Evolutionary conservation across 352 stramenopile genomes (phyloP).

Genomic region (Phytophthora agathidicida): DNA sequence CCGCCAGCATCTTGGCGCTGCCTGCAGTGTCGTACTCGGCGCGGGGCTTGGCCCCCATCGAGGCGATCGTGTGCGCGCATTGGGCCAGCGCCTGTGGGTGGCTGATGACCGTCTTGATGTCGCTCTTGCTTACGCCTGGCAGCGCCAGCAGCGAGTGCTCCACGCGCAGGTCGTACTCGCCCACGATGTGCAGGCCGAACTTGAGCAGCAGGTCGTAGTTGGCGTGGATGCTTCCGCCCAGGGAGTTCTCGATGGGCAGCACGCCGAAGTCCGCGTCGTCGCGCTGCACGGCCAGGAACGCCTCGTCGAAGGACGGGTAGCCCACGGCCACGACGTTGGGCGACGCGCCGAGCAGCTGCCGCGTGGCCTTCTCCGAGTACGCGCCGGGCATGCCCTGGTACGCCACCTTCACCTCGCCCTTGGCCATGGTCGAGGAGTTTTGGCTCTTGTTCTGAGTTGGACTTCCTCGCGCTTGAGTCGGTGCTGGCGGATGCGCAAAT

Average conservation of each 20-base stretch:
- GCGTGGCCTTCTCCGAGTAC: conserved; percentile 97
- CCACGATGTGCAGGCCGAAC: conserved; percentile 79
- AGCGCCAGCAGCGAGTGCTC: conserved; percentile 94
- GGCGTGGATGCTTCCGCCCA: conserved; percentile 95
- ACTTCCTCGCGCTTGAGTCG: background rate
- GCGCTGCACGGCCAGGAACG: conserved; percentile 68
- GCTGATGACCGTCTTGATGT: conserved; percentile 96
- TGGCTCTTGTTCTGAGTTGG: too few relatives aligned
- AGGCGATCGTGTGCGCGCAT: conserved; percentile 94
- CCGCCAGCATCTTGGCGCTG: conserved; percentile 96
- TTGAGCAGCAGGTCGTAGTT: conserved; percentile 94
- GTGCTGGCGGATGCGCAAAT: conserved; percentile 1
- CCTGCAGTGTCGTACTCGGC: conserved; percentile 97
- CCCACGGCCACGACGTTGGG: conserved; percentile 71
- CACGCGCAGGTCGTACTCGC: conserved; percentile 82
- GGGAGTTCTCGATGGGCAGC: conserved; percentile 97
- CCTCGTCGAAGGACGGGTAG: conserved; percentile 45
- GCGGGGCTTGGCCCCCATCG: conserved; percentile 75
- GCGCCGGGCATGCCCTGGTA: conserved; percentile 97
- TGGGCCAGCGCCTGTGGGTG: conserved; percentile 97
- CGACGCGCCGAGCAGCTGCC: conserved; percentile 87
- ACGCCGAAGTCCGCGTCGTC: conserved; percentile 95
- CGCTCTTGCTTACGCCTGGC: conserved; percentile 78
- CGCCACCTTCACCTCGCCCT: conserved; percentile 84
- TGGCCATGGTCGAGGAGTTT: conserved; percentile 18